A percentile compares a stretch with the other conserved stretches of the same genome.
These are phyloP conservation scores for Anacardium occidentale DNA, from an alignment of 345 rosid genomes.

Conservation along the genomic window DNA sequence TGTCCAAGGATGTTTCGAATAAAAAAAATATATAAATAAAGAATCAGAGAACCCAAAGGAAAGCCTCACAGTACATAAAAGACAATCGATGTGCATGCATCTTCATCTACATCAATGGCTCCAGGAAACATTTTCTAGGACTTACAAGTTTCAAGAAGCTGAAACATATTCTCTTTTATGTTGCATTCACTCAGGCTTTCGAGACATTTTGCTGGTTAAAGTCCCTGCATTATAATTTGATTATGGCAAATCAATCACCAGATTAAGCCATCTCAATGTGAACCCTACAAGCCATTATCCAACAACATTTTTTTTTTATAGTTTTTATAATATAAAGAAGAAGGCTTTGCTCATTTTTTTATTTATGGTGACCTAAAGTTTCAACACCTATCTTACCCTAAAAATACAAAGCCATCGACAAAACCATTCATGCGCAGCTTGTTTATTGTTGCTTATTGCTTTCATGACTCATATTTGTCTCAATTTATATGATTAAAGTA, in stretches of 20 bases:
- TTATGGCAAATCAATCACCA: constrained; percentile 16
- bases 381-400: constrained; percentile 23
- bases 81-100: constrained; percentile 8
- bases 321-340: too few species aligned
- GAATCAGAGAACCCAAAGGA: background rate
- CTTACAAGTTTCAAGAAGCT: background rate
- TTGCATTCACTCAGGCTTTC: background rate
- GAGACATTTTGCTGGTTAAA: constrained; percentile 47
- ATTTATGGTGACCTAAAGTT: constrained; percentile 15
- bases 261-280: constrained; percentile 15
- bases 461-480: background rate
- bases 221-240: constrained; percentile 28
- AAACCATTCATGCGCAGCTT: constrained; percentile 14
- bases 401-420: constrained; percentile 11
- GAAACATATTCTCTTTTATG: background rate
- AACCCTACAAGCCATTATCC: background rate
- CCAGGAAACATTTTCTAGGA: background rate
- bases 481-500: background rate
- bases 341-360: background rate
- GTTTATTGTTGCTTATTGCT: constrained; percentile 19
- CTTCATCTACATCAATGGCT: background rate
- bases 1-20: too few species aligned
- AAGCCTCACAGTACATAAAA: background rate
- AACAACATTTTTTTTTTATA: too few species aligned
- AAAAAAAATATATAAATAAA: too few species aligned